Base-by-base conservation (phyloP, 1,139 yeast species). In the Arxiozyma slooffiae region DNA sequence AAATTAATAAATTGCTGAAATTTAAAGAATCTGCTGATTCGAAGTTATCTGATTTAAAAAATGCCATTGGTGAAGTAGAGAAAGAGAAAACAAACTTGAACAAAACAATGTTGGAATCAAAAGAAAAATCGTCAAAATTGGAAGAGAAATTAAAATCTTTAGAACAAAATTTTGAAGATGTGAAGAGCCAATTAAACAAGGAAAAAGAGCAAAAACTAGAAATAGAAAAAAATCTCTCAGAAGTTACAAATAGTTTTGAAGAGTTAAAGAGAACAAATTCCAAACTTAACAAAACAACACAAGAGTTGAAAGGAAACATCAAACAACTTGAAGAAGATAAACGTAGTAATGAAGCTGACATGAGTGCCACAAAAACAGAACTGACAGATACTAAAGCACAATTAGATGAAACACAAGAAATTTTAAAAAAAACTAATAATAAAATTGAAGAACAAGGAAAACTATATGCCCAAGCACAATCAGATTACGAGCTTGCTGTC, bases 1-100 rank as follows among this genome's bases (percentile, higher is more conserved):
- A 37, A n/a, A 43, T 48, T 17, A 21, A 37, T 2, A 14, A 30
- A 30, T 30, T 30, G 7, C 36, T 11, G 14, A 30, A 30, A 30
- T n/a, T 30, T 9, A 30, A 30, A 30, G 36, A 30, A 14, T 30
- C 36, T 14, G 36, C 11, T 11, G 36, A 30, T 14, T 30, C 14
- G 14, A 30, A 30, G 14, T 14, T 30, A 30, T 20, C 39, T 34
- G 26, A 46, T 17, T 36, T 48, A 23, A 36, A 50, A 17, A 42
- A 48, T 17, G 40, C 48, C 16, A 42, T 48, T 11, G 20, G 36
- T 17, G 36, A 38, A 21, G 38, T 48, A 37, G 41, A 49, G 26
- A 17, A 46, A 6, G 44, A 49, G 23, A 43, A 48, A 21, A 36
- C 26, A 4, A 34, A 11, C 5, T 17, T 38, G 6, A 38, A 40